Percentiles rank a stretch among this genome's conserved stretches.
phyloP scores from a whole-genome alignment of 2,329 filamentous ascomycete species.

The Cryphonectria radicalis region DNA sequence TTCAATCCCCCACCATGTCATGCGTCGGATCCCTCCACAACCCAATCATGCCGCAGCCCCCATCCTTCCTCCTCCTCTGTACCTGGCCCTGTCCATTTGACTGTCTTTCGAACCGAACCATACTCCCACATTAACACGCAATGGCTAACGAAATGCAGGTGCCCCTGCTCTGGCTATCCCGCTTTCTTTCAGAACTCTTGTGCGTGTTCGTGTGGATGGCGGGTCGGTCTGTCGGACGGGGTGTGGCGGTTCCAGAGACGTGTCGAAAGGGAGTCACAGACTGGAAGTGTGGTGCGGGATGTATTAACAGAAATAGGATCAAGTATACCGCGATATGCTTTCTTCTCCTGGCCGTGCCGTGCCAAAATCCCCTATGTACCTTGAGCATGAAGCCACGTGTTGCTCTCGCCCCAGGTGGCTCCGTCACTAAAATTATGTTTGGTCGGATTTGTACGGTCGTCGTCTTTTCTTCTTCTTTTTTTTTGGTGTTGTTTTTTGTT shows the following conservation, averaged over 20 bases:
- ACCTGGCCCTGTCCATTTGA: neutral
- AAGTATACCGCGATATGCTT: conserved; percentile 29
- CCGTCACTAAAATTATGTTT: conserved; percentile 29
- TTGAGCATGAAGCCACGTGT: conserved; percentile 17
- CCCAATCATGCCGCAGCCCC: neutral
- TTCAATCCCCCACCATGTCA: neutral
- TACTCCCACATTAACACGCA: conserved; percentile 9
- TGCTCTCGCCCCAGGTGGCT: conserved; percentile 15
- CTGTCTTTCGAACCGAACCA: neutral
- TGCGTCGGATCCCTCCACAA: neutral
- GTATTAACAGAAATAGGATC: conserved; percentile 31
- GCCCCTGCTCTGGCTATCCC: neutral
- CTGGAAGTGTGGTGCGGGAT: conserved; percentile 24
- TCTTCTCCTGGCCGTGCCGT: conserved; percentile 23
- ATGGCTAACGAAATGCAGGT: conserved; percentile 12
- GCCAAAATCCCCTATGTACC: conserved; percentile 30
- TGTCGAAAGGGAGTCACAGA: conserved; percentile 13
- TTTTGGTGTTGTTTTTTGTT: neutral
- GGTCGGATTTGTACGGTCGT: conserved; percentile 26
- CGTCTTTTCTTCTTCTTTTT: neutral
- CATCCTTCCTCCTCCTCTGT: neutral
- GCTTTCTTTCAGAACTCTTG: neutral
- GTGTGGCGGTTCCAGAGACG: conserved; percentile 10
- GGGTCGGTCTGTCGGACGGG: conserved; percentile 2
- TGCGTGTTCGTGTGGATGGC: neutral